Evolutionary conservation across 2,329 filamentous ascomycete genomes (phyloP), one percentile per base, ranked within the genome.

Genomic region (Fusarium lyarnte): DNA sequence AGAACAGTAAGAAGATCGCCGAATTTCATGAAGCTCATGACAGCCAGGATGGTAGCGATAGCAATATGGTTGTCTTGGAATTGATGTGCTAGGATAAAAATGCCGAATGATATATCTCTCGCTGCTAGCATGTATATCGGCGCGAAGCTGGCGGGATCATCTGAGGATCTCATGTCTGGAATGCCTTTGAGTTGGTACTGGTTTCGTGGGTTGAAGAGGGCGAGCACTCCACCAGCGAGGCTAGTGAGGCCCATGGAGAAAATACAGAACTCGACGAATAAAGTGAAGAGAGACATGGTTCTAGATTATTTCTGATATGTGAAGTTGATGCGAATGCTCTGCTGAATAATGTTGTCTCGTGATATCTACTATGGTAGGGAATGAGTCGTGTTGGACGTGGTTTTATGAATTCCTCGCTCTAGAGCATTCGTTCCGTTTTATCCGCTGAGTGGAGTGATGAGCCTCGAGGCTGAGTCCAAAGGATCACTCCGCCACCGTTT

Each of bases 281-380:
- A 27, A 11, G 49, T 23, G 7, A 52, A 52, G 9, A 52, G 21
- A 11, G 49, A 21, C 49, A 52, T 39, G n/a, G n/a, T n/a, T 11
- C 19, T 21, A 11, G 38, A 8, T 8, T 21, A 2, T 13, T 7
- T n/a, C 12, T 35, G 33, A 17, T 17, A 5, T 33, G 16, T 35
- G 33, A 17, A 3, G 33, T 35, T 23, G 46, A 33, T 3, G 11
- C 1, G 3, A 33, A 19, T 29, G 4, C 2, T 14, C 3, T 14
- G 8, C 0, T 29, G 27, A 3, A 12, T 33, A n/a, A 9, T 49
- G 12, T 2, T 0, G 3, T 16, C 5, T n/a, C 8, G 13, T 0
- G 33, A 25, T 36, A 36, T 36, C 5, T 17, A 1, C 5, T 2
- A 3, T 9, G 3, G 17, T 9, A 14, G 17, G 17, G 19, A 14